A percentile compares a stretch with the other conserved stretches of the same genome.
Evolutionary conservation across 257 asterid genomes (phyloP).

Genomic region (Solanum microdontum): DNA sequence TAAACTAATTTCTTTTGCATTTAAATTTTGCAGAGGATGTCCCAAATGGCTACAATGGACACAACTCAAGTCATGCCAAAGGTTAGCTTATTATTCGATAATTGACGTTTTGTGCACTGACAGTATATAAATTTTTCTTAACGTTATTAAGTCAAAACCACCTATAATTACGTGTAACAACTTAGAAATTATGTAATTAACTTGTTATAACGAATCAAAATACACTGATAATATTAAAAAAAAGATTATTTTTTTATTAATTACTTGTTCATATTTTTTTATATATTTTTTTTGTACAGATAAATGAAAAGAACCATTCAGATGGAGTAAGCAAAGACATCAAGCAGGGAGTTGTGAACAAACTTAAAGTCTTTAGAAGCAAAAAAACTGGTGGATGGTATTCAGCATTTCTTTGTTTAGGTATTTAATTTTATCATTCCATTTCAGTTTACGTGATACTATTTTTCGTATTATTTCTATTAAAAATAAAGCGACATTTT

Average conservation of each 20-base stretch:
- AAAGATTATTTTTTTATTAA: neutral
- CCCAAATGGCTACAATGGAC: constrained; percentile 31
- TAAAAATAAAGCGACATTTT: neutral
- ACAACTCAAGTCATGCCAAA: constrained; percentile 14
- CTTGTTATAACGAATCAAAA: neutral
- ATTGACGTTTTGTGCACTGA: neutral
- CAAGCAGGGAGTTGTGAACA: neutral
- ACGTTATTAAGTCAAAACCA: neutral
- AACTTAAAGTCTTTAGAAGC: neutral
- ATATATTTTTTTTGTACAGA: neutral
- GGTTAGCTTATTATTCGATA: neutral
- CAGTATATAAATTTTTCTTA: neutral
- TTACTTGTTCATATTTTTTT: neutral
- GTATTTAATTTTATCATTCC: constrained; percentile 11
- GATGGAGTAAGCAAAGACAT: neutral
- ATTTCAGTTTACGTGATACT: neutral
- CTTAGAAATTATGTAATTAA: neutral
- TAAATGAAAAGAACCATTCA: neutral
- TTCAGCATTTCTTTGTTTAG: constrained; percentile 48
- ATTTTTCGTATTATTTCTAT: neutral
- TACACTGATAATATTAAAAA: neutral
- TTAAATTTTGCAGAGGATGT: constrained; percentile 29
- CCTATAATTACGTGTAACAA: neutral
- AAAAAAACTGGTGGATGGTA: constrained; percentile 46
- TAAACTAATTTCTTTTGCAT: neutral